Evolutionary conservation across 2,329 filamentous ascomycete species (phyloP).

Genomic region (Colletotrichum aenigma): DNA sequence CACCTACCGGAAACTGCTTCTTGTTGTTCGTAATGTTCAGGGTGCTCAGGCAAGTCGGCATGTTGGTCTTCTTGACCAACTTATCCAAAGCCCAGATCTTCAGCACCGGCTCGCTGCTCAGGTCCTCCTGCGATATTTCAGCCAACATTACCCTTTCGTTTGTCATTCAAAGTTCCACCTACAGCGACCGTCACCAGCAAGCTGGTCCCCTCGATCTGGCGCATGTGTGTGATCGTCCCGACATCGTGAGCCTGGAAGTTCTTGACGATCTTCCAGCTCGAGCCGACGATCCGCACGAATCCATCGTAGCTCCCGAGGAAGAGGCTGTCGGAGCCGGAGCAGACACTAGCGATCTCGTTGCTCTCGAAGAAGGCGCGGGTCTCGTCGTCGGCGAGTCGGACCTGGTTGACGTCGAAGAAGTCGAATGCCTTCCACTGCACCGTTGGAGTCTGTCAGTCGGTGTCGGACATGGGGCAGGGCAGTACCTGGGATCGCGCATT

Average conservation of each 20-base stretch:
- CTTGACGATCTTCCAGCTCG: slow-evolving; percentile 83
- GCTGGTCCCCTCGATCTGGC: slow-evolving; percentile 86
- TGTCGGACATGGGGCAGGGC: neutral
- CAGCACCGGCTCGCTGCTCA: slow-evolving; percentile 83
- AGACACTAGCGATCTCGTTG: slow-evolving; percentile 81
- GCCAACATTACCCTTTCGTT: neutral
- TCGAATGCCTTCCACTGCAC: slow-evolving; percentile 96
- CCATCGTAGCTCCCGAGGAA: slow-evolving; percentile 90
- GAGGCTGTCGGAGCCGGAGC: slow-evolving; percentile 85
- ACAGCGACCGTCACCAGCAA: slow-evolving; percentile 82
- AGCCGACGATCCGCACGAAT: slow-evolving; percentile 83
- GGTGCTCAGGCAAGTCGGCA: slow-evolving; percentile 86
- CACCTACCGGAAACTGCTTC: slow-evolving; percentile 84
- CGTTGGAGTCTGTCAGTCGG: neutral
- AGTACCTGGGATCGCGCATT: neutral
- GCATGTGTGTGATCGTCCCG: slow-evolving; percentile 86
- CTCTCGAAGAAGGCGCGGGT: slow-evolving; percentile 80
- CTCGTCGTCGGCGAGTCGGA: slow-evolving; percentile 81
- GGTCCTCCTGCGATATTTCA: slow-evolving; percentile 67
- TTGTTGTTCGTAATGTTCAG: slow-evolving; percentile 86
- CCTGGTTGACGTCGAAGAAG: slow-evolving; percentile 95
- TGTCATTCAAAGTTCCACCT: neutral
- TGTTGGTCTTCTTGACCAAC: slow-evolving; percentile 89
- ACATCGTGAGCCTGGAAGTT: slow-evolving; percentile 86
- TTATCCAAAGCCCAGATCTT: slow-evolving; percentile 99